phyloP scores from a whole-genome alignment of 495 filamentous ascomycete species.

The Lichina pygmaea region DNA sequence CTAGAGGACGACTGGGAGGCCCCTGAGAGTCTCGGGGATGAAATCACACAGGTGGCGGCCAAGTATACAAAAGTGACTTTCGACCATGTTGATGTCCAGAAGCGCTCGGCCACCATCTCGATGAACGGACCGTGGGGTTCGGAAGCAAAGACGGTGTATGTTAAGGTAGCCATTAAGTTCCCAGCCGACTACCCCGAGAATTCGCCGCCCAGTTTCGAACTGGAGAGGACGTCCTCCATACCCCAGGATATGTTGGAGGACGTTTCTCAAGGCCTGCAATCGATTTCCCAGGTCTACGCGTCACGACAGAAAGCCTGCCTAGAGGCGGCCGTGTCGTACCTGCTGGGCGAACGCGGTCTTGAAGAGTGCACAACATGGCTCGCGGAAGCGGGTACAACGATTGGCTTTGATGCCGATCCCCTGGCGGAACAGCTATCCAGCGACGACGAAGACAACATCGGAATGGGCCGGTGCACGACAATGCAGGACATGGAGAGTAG shows the following conservation, averaged over 20 bases:
- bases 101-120: conserved; percentile 43
- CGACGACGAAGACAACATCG: conserved; percentile 51
- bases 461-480: conserved; percentile 17
- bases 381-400: conserved; percentile 22
- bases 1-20: conserved; percentile 33
- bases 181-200: conserved; percentile 48
- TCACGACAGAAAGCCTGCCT: conserved; percentile 48
- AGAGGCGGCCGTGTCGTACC: conserved; percentile 56
- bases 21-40: conserved; percentile 59
- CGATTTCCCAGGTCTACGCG: conserved; percentile 41
- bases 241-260: conserved; percentile 36
- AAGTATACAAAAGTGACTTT: conserved; percentile 66
- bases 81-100: conserved; percentile 60
- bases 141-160: conserved; percentile 39
- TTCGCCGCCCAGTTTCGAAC: conserved; percentile 32
- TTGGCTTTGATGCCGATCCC: conserved; percentile 30
- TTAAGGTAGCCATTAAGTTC: conserved; percentile 59
- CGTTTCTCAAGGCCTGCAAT: conserved; percentile 36
- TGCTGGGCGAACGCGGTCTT: conserved; percentile 57
- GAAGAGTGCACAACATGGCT: conserved; percentile 49
- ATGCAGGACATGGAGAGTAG: conserved; percentile 22
- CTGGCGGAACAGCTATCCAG: conserved; percentile 46
- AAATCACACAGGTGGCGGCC: conserved; percentile 59
- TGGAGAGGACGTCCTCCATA: conserved; percentile 60
- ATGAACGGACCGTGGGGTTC: conserved; percentile 70